Percentiles rank a stretch among this genome's conserved stretches.
Conservation (phyloP, 805 yeast species). For the Saccharomyces mikatae region DNA sequence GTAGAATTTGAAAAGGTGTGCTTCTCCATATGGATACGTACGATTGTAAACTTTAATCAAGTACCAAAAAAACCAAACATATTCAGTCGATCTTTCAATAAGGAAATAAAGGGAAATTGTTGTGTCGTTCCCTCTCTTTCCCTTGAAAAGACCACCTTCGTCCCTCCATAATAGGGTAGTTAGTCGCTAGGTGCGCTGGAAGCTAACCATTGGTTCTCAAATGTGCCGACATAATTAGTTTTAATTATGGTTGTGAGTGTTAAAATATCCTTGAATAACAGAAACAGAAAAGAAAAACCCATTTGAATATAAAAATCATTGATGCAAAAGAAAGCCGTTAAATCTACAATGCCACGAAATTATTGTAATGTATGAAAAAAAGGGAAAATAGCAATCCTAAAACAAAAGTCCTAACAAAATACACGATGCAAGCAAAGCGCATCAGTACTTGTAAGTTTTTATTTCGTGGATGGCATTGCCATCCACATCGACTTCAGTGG, state of each 20-base stretch:
- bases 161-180: constrained; percentile 30
- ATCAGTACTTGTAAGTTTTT: constrained; percentile 28
- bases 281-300: constrained; percentile 2
- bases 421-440: neutral
- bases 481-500: constrained; percentile 29
- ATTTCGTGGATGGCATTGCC: constrained; percentile 27
- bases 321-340: constrained; percentile 8
- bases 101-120: neutral
- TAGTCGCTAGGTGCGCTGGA: neutral
- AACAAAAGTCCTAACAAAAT: neutral
- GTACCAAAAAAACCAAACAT: constrained; percentile 30
- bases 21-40: neutral
- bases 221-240: constrained; percentile 11
- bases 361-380: neutral
- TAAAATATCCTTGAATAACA: neutral
- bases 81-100: constrained; percentile 21
- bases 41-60: neutral
- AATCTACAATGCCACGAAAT: constrained; percentile 19
- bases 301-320: constrained; percentile 7
- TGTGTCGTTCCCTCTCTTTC: neutral
- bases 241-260: neutral
- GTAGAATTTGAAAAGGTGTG: neutral
- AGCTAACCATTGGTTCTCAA: constrained; percentile 24
- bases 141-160: constrained; percentile 8
- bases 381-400: neutral